Base-by-base conservation (phyloP, 805 yeast genomes). In the Diddensiella santjacobensis region DNA sequence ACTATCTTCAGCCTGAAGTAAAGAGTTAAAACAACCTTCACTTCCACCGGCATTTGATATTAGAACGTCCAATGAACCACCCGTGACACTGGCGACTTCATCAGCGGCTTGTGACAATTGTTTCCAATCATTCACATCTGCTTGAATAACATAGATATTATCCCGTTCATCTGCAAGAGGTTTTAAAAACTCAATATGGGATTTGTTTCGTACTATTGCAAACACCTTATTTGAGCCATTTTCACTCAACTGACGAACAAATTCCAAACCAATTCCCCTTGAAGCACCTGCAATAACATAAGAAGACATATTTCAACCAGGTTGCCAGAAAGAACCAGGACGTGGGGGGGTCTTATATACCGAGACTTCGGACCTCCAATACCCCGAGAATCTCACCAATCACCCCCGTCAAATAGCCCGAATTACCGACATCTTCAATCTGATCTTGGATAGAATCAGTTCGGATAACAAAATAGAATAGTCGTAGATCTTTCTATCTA, bases 251-350 rank as follows among this genome's bases (percentile, higher is more conserved):
- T 48, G 53, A 38, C 63, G 57, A 18, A 58, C 68, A 5, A 68
- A 37, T 3, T 44, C 58, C 19, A 61, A 59, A 2, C 73, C 73
- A 45, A 70, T 66, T 2, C 73, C 73, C 42, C 69, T 58, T 47
- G 63, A 63, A 23, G 68, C 67, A 26, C 74, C 73, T 11, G 69
- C 58, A 42, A 69, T 50, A n/a, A 67, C 60, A 54, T 69, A 69
- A 18, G 54, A 53, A 30, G 44, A 4, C 50, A 47, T 47, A 13
- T n/a, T n/a, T n/a, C n/a, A n/a, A n/a, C n/a, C n/a, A n/a, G n/a
- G n/a, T n/a, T n/a, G n/a, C n/a, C n/a, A n/a, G n/a, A n/a, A n/a
- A n/a, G n/a, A n/a, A n/a, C n/a, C n/a, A 8, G 31, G 31, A 26
- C 13, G 31, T 26, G 31, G 31, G 31, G 31, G 31, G 8, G 13